Evolutionary conservation across 805 yeast genomes (phyloP).

Genomic region (Metschnikowia lunata): DNA sequence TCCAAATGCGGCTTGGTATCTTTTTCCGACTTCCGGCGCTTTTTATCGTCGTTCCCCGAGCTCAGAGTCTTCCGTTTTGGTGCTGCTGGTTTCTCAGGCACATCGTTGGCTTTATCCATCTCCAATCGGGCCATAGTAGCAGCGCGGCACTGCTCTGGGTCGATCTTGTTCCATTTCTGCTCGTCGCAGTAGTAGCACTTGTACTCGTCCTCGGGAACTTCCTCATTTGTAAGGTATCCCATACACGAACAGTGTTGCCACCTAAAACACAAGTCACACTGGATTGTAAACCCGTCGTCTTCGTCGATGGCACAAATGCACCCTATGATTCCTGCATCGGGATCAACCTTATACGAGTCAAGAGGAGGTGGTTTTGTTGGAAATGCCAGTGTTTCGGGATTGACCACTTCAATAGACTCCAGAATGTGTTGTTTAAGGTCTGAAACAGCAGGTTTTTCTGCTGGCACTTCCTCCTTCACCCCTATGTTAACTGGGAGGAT

Average conservation of each 20-base stretch:
- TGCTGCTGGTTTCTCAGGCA: slow-evolving; percentile 11
- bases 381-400: too few relatives aligned
- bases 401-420: not conserved
- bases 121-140: slow-evolving; percentile 31
- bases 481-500: not conserved
- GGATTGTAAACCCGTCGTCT: slow-evolving; percentile 91
- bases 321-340: slow-evolving; percentile 81
- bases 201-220: slow-evolving; percentile 76
- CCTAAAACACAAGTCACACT: slow-evolving; percentile 86
- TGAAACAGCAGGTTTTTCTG: not conserved
- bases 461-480: not conserved
- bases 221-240: slow-evolving; percentile 63
- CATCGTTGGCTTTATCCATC: slow-evolving; percentile 21
- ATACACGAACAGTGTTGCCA: slow-evolving; percentile 97
- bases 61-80: slow-evolving; percentile 19
- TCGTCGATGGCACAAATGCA: slow-evolving; percentile 85
- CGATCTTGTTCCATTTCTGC: slow-evolving; percentile 39
- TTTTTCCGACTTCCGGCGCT: slow-evolving; percentile 24
- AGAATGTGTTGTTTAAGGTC: not conserved
- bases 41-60: slow-evolving; percentile 29
- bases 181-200: slow-evolving; percentile 72
- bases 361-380: slow-evolving; percentile 26
- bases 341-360: slow-evolving; percentile 58
- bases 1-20: slow-evolving; percentile 8
- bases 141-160: slow-evolving; percentile 31